Percentiles rank a stretch among this genome's conserved stretches.
phyloP scores from a whole-genome alignment of 2,329 filamentous ascomycete species.

The Fusarium pseudograminearum region DNA sequence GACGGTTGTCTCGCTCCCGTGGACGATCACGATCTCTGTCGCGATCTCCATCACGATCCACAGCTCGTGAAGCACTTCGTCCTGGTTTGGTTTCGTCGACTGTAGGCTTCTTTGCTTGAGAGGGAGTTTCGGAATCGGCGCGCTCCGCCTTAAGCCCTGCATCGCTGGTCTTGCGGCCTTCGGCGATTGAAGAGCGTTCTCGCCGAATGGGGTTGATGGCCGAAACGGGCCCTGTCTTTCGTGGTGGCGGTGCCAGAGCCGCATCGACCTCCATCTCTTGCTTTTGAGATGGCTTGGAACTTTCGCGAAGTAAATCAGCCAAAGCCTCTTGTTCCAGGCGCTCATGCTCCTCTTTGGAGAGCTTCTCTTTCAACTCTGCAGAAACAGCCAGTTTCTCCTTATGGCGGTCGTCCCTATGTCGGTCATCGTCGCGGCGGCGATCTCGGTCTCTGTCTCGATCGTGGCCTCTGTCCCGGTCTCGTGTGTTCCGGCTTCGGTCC shows the following conservation, averaged over 20 bases:
- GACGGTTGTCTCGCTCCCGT: conserved; percentile 47
- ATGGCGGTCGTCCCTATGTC: conserved; percentile 50
- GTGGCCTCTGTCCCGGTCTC: conserved; percentile 48
- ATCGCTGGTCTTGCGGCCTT: conserved; percentile 56
- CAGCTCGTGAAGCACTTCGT: conserved; percentile 51
- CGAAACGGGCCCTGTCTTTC: conserved; percentile 65
- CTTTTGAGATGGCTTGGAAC: conserved; percentile 62
- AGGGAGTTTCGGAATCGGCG: conserved; percentile 51
- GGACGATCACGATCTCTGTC: conserved; percentile 48
- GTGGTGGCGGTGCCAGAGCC: conserved; percentile 66
- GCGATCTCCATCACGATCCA: conserved; percentile 44
- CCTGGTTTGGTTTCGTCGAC: conserved; percentile 50
- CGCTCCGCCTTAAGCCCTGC: conserved; percentile 51
- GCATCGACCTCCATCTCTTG: conserved; percentile 69
- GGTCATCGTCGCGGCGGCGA: conserved; percentile 46
- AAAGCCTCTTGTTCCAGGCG: conserved; percentile 69
- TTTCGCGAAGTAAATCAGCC: conserved; percentile 70
- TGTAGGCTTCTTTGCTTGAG: conserved; percentile 44
- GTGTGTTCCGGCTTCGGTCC: conserved; percentile 49
- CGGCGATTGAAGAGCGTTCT: conserved; percentile 59
- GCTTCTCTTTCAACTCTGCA: conserved; percentile 63
- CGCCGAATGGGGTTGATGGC: conserved; percentile 68
- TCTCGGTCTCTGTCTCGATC: conserved; percentile 47
- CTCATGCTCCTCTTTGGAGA: conserved; percentile 69
- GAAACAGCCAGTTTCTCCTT: conserved; percentile 55